phyloP scores from a whole-genome alignment of 805 yeast species.

The Kazachstania psychrophila region DNA sequence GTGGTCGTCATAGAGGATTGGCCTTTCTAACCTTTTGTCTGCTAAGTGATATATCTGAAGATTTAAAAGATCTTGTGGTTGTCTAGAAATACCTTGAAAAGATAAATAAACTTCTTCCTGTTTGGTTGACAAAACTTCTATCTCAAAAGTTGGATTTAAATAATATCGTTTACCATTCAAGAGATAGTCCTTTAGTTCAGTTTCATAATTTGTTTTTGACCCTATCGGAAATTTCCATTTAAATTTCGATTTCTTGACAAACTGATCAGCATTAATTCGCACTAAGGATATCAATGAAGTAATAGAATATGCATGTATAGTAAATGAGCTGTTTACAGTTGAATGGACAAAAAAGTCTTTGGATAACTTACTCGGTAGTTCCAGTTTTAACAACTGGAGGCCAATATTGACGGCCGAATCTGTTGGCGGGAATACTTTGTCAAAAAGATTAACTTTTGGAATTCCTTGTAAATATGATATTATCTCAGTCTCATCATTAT shows the following conservation, averaged over 20 bases:
- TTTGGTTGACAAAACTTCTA: slow-evolving; percentile 6
- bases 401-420: slow-evolving; percentile 32
- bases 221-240: background rate
- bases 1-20: slow-evolving; percentile 12
- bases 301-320: slow-evolving; percentile 16
- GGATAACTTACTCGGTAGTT: slow-evolving; percentile 5
- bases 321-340: slow-evolving; percentile 13
- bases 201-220: background rate
- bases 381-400: slow-evolving; percentile 28
- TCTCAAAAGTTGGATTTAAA: slow-evolving; percentile 19
- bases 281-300: slow-evolving; percentile 5
- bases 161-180: slow-evolving; percentile 7
- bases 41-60: slow-evolving; percentile 16
- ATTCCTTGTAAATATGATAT: slow-evolving; percentile 12
- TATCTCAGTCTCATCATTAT: slow-evolving; percentile 6
- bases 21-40: slow-evolving; percentile 17
- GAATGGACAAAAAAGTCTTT: slow-evolving; percentile 21
- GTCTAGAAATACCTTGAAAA: slow-evolving; percentile 12
- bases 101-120: slow-evolving; percentile 9
- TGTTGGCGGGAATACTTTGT: slow-evolving; percentile 11
- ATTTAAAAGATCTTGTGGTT: slow-evolving; percentile 10
- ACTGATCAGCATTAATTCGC: slow-evolving; percentile 3
- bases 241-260: background rate
- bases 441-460: slow-evolving; percentile 9
- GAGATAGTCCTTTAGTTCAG: background rate